These are phyloP conservation scores for Pichia sp. DNA, from an alignment of 1,139 yeast genomes.

Conservation along the genomic window DNA sequence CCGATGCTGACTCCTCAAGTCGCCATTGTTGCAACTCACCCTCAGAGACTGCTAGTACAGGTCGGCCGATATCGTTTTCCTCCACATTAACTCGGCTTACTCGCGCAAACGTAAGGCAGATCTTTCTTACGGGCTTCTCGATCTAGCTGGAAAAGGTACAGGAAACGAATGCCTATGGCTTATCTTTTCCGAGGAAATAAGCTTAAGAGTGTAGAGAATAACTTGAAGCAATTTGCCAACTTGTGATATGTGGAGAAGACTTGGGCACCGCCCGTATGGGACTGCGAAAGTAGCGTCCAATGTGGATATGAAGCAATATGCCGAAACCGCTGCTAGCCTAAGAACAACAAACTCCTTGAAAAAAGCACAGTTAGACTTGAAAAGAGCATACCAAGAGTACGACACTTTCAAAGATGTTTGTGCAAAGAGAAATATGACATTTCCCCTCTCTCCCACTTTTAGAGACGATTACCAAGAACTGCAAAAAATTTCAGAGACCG, in stretches of 20 bases:
- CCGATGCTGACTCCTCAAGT: not conserved
- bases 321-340: conserved; percentile 10
- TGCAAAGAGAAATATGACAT: conserved; percentile 24
- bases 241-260: conserved; percentile 6
- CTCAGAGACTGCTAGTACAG: not conserved
- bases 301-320: not conserved
- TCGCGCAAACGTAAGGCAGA: not conserved
- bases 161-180: no score
- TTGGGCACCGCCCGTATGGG: conserved; percentile 2
- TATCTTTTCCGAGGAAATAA: not conserved
- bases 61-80: not conserved
- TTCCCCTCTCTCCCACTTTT: conserved; percentile 23
- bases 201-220: no score
- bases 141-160: not conserved
- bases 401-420: conserved; percentile 25
- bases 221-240: no score
- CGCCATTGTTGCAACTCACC: not conserved
- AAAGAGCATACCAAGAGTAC: conserved; percentile 22
- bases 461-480: conserved; percentile 16
- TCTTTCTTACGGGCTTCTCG: not conserved
- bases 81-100: not conserved
- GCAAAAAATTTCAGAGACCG: conserved; percentile 9
- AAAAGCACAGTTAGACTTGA: conserved; percentile 26
- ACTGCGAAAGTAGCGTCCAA: not conserved
- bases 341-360: conserved; percentile 29